Base-by-base conservation (phyloP, 2,329 filamentous ascomycete species). In the Pseudopithomyces chartarum region DNA sequence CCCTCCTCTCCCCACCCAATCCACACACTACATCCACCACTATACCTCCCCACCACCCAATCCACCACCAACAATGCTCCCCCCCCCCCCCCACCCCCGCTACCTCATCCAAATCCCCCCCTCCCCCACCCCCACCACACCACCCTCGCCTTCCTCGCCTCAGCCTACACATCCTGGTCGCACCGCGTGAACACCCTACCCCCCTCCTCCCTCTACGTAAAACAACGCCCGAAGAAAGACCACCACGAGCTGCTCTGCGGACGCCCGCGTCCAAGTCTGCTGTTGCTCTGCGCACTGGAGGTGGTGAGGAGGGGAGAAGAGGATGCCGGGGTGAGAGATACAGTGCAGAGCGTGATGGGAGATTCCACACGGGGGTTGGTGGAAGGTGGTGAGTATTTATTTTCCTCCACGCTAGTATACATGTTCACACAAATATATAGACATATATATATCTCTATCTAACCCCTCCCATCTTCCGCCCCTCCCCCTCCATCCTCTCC, bases 161-260 rank as follows among this genome's bases (percentile, higher is more conserved):
- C 52, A 15, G 64, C 65, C 38, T 66, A 64, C 45, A 44, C 47
- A 10, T 33, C 45, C 1, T 66, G 64, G 63, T 63, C 59, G 10
- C 61, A 48, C 12, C 56, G 44, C 4, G 62, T 66, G 6, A 59
- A 62, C 11, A 23, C 46, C 1, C 57, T 66, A 20, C n/a, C 53
- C 11, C 2, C 34, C 6, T 13, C 12, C 6, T 49, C 46, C 6
- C 46, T 39, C 34, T 40, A 20, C 33, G 11, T 49, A 12, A 2
- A 12, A 2, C 10, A 39, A 13, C 34, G 26, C 15, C 20, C 26
- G 15, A 48, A 48, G 45, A 36, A 38, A 23, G 19, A 38, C 1
- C 17, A n/a, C 8, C 20, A 33, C 5, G n/a, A 32, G 26, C 26
- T 12, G 8, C 17, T 20, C 38, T 17, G 38, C 15, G 38, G 38